phyloP scores from a whole-genome alignment of 2,329 filamentous ascomycete genomes.

The Xylariaceae sp. region DNA sequence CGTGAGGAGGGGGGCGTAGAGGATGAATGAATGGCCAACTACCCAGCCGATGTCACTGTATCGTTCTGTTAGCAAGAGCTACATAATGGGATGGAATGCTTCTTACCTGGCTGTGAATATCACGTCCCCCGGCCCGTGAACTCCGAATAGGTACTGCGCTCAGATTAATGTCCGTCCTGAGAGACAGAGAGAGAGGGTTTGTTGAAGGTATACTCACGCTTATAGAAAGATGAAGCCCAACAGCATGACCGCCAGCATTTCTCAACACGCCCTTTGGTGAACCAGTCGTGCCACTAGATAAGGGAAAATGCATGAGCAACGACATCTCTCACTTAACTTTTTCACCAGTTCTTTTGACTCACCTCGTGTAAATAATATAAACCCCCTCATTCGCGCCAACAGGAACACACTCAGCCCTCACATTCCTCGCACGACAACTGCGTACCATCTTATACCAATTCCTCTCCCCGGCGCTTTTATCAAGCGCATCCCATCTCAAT shows the following conservation, averaged over 20 bases:
- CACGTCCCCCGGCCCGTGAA: constrained; percentile 78
- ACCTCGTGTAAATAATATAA: constrained; percentile 72
- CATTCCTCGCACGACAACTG: constrained; percentile 59
- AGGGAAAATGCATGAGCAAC: not conserved
- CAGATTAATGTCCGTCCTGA: not conserved
- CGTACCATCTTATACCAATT: constrained; percentile 75
- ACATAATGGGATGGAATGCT: not conserved
- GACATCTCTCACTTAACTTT: not conserved
- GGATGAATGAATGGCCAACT: constrained; percentile 78
- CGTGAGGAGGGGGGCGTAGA: constrained; percentile 80
- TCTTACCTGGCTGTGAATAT: constrained; percentile 40
- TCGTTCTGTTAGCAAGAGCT: constrained; percentile 9
- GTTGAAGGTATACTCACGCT: constrained; percentile 51
- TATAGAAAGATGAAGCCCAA: constrained; percentile 76
- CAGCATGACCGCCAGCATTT: constrained; percentile 80
- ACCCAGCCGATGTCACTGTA: constrained; percentile 81
- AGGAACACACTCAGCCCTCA: constrained; percentile 69
- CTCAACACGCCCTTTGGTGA: constrained; percentile 66
- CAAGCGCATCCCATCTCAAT: constrained; percentile 65
- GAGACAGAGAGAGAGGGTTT: not conserved
- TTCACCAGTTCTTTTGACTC: not conserved
- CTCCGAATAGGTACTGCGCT: constrained; percentile 27
- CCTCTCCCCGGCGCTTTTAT: constrained; percentile 61
- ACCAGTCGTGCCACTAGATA: constrained; percentile 61
- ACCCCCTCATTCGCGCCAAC: constrained; percentile 71